Percentiles rank a stretch among this genome's conserved stretches.
Conservation (phyloP, 2,329 filamentous ascomycete species). For the Colletotrichum siamense region DNA sequence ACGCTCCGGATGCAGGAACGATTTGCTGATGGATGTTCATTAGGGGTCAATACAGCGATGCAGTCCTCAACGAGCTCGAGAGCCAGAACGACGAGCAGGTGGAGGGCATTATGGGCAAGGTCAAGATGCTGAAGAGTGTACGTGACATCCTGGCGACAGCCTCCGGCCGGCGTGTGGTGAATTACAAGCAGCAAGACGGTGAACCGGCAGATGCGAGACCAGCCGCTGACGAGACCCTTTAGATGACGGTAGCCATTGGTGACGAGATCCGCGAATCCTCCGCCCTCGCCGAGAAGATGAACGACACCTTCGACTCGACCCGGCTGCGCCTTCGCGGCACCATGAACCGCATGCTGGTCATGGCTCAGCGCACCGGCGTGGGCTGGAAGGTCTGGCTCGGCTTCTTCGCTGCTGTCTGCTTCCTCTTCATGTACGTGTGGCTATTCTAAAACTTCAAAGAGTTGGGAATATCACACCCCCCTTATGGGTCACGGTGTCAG, state of each 20-base stretch:
- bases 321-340: slow-evolving; percentile 82
- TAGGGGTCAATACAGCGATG: slow-evolving; percentile 90
- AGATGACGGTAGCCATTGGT: slow-evolving; percentile 93
- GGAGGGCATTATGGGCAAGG: slow-evolving; percentile 89
- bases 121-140: slow-evolving; percentile 88
- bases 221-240: slow-evolving; percentile 13
- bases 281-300: slow-evolving; percentile 91
- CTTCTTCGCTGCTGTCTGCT: slow-evolving; percentile 83
- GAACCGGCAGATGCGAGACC: background rate
- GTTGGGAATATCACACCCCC: background rate
- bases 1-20: background rate
- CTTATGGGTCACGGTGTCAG: background rate
- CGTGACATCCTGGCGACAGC: slow-evolving; percentile 37
- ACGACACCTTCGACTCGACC: slow-evolving; percentile 89
- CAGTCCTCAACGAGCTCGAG: slow-evolving; percentile 91
- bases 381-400: slow-evolving; percentile 93
- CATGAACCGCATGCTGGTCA: slow-evolving; percentile 96
- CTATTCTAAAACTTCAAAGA: slow-evolving; percentile 62
- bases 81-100: slow-evolving; percentile 93
- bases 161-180: background rate
- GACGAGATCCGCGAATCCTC: slow-evolving; percentile 93
- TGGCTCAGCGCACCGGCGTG: slow-evolving; percentile 94
- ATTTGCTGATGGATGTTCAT: background rate
- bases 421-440: slow-evolving; percentile 94
- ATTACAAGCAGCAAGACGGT: background rate